Conservation (phyloP, 1,284 basidiomycete species). For the Schizophyllum commune region DNA sequence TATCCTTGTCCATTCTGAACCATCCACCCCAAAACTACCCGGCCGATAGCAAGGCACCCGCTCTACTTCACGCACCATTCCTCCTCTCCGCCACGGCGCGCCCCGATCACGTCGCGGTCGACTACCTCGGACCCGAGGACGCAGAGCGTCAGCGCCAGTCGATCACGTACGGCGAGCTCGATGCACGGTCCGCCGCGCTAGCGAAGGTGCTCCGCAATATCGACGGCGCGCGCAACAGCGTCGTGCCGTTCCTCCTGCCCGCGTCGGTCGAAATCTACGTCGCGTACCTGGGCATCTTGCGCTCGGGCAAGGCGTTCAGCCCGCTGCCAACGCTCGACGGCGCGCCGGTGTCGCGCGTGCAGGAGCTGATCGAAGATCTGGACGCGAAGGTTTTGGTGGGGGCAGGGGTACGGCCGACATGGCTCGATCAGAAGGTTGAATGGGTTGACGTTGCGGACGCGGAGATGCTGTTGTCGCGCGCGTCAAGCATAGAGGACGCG, state of each 20-base stretch:
- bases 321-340: conserved; percentile 5
- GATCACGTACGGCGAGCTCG: conserved; percentile 3
- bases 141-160: background rate
- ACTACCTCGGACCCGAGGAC: conserved; percentile 3
- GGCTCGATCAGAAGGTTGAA: conserved; percentile 1
- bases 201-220: conserved; percentile 2
- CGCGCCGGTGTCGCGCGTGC: conserved; percentile 5
- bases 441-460: conserved; percentile 6
- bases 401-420: conserved; percentile 1
- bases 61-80: conserved; percentile 8
- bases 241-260: conserved; percentile 5
- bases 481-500: background rate
- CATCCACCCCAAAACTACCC: background rate
- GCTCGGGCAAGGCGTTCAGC: conserved; percentile 6
- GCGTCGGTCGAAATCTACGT: conserved; percentile 6
- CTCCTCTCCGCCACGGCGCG: background rate
- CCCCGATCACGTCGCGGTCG: conserved; percentile 3
- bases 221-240: background rate
- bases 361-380: conserved; percentile 2
- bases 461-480: background rate
- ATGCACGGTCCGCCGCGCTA: conserved; percentile 1
- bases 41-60: background rate
- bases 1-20: background rate
- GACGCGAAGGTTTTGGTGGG: conserved; percentile 4
- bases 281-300: conserved; percentile 5